Evolutionary conservation across 441 rosid species (phyloP).

Genomic region (Kokia cookei): DNA sequence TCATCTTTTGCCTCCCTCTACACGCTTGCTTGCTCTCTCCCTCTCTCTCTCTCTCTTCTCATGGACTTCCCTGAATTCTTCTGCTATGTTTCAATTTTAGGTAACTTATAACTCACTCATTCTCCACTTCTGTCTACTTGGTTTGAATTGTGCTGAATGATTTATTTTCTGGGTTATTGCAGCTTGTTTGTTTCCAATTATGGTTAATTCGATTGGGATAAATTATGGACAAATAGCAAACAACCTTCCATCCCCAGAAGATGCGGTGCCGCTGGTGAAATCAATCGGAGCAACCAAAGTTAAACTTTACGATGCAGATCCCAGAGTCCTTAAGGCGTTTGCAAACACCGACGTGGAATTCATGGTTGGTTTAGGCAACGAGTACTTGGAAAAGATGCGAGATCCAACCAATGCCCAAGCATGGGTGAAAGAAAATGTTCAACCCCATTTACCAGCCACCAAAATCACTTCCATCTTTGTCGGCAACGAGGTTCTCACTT

Average conservation of each 20-base stretch:
- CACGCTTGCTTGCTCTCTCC: not conserved
- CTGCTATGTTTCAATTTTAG: slow-evolving; percentile 25
- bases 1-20: not conserved
- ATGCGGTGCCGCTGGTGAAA: slow-evolving; percentile 65
- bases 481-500: slow-evolving; percentile 83
- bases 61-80: slow-evolving; percentile 23
- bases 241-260: slow-evolving; percentile 71
- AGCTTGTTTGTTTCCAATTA: not conserved
- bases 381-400: slow-evolving; percentile 50
- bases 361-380: slow-evolving; percentile 80
- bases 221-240: slow-evolving; percentile 93
- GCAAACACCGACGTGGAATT: slow-evolving; percentile 70
- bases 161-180: not conserved
- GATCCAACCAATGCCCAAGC: slow-evolving; percentile 50
- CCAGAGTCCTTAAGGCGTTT: slow-evolving; percentile 66
- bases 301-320: slow-evolving; percentile 90
- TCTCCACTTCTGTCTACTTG: not conserved
- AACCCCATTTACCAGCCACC: slow-evolving; percentile 67
- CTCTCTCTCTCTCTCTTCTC: not conserved
- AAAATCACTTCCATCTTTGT: slow-evolving; percentile 69
- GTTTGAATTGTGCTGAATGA: not conserved
- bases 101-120: slow-evolving; percentile 8
- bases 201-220: slow-evolving; percentile 52
- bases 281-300: slow-evolving; percentile 78
- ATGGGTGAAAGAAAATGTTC: slow-evolving; percentile 74